Evolutionary conservation across 805 yeast genomes (phyloP).

Genomic region (Priceomyces haplophilus): DNA sequence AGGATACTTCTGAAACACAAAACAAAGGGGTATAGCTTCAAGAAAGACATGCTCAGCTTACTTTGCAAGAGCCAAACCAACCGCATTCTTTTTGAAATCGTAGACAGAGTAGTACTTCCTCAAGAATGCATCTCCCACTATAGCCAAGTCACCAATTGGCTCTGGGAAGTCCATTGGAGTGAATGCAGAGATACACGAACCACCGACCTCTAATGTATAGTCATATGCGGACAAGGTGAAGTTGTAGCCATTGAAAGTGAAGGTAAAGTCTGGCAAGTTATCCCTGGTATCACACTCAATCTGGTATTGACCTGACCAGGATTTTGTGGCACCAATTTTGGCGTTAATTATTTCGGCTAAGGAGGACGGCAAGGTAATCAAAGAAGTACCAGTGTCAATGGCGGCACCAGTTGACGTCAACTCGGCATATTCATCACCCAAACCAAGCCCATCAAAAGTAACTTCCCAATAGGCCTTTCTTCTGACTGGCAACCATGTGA

Average conservation of each 20-base stretch:
- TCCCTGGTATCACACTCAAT: conserved; percentile 87
- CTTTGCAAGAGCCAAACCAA: conserved; percentile 83
- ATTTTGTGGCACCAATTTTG: conserved; percentile 94
- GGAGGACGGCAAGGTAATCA: conserved; percentile 91
- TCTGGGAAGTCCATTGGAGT: conserved; percentile 97
- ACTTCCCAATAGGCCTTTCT: conserved; percentile 99
- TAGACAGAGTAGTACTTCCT: conserved; percentile 93
- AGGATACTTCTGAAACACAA: not conserved
- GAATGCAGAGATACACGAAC: conserved; percentile 94
- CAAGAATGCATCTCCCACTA: conserved; percentile 95
- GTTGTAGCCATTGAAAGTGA: conserved; percentile 85
- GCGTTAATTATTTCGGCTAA: conserved; percentile 93
- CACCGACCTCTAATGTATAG: conserved; percentile 90
- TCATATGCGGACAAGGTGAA: conserved; percentile 88
- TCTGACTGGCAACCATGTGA: conserved; percentile 96
- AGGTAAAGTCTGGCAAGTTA: conserved; percentile 84
- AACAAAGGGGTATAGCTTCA: not conserved
- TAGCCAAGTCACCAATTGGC: conserved; percentile 95
- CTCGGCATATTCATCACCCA: conserved; percentile 89
- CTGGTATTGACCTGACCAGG: conserved; percentile 96
- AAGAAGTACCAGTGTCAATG: conserved; percentile 97
- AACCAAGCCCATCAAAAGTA: conserved; percentile 80
- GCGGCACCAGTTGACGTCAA: conserved; percentile 90
- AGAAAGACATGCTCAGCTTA: conserved; percentile 7
- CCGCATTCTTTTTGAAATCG: conserved; percentile 86